Conservation (phyloP, 129 eudicot species). For the Escallonia rubra region DNA sequence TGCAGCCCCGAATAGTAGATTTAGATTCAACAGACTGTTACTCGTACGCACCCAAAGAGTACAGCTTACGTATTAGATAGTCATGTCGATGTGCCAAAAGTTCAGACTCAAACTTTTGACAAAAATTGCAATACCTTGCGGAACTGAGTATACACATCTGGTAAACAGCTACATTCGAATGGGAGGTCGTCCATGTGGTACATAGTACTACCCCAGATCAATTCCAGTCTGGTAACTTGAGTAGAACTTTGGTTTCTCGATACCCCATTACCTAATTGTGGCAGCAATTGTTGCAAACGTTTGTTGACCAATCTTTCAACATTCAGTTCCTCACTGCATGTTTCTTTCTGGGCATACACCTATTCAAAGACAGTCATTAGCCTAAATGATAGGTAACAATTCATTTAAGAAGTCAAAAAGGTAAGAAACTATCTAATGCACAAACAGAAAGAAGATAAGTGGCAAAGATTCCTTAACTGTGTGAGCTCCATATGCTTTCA, state of each 20-base stretch:
- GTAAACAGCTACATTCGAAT: constrained; percentile 30
- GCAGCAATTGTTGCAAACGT: constrained; percentile 23
- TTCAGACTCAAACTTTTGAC: background rate
- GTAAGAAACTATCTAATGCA: background rate
- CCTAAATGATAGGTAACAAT: background rate
- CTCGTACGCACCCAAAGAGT: constrained; percentile 3
- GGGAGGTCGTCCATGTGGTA: constrained; percentile 71
- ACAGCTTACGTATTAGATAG: background rate
- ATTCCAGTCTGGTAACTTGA: constrained; percentile 27
- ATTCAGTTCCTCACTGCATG: constrained; percentile 67
- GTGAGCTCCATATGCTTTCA: constrained; percentile 45
- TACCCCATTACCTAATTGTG: constrained; percentile 14
- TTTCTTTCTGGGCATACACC: constrained; percentile 72
- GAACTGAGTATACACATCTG: constrained; percentile 62
- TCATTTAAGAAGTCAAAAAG: background rate
- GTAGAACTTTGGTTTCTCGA: constrained; percentile 4
- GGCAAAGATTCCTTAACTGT: constrained; percentile 33
- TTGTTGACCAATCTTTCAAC: constrained; percentile 41
- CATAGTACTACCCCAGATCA: constrained; percentile 60
- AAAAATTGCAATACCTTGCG: constrained; percentile 40
- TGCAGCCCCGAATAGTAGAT: constrained; percentile 36
- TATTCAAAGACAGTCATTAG: constrained; percentile 5
- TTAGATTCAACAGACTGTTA: constrained; percentile 59
- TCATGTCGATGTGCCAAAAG: background rate
- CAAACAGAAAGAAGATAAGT: background rate